A percentile compares a stretch with the other conserved stretches of the same genome.
phyloP scores from a whole-genome alignment of 495 filamentous ascomycete genomes.

The Neurospora sp. region DNA sequence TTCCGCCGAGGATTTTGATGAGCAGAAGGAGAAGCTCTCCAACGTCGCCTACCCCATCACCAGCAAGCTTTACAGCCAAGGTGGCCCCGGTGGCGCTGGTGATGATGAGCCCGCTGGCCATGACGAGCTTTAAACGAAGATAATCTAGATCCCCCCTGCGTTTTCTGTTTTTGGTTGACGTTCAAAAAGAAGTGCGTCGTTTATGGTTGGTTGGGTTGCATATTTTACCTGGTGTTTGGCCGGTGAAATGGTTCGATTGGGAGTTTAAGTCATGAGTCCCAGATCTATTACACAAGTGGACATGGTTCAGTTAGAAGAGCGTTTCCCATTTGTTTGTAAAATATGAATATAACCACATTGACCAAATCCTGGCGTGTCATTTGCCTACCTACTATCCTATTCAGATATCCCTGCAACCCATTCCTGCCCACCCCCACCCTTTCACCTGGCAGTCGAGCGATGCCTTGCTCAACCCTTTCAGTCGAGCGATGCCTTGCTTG shows the following conservation, averaged over 20 bases:
- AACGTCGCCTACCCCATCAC: conserved; percentile 97
- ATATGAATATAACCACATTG: background rate
- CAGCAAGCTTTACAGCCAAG: conserved; percentile 83
- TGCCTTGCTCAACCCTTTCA: too few species aligned
- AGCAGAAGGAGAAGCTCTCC: conserved; percentile 98
- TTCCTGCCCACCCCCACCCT: background rate
- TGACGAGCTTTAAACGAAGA: conserved; percentile 72
- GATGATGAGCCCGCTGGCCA: conserved; percentile 68
- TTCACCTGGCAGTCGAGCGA: too few species aligned
- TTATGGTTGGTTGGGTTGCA: background rate
- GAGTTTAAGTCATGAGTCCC: background rate
- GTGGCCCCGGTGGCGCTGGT: conserved; percentile 42
- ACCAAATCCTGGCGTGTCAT: background rate
- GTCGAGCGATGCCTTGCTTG: too few species aligned
- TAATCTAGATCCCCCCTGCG: conserved; percentile 27
- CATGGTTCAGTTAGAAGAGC: background rate
- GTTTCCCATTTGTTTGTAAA: background rate
- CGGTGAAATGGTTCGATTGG: background rate
- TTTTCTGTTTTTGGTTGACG: conserved; percentile 14
- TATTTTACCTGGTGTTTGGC: background rate
- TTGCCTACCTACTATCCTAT: background rate
- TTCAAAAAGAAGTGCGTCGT: conserved; percentile 11
- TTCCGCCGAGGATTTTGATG: conserved; percentile 87
- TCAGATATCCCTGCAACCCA: background rate
- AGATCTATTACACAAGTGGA: background rate